Evolutionary conservation across 805 yeast species (phyloP), one percentile per base, ranked within the genome.

Genomic region (Metahyphopichia silvanorum): DNA sequence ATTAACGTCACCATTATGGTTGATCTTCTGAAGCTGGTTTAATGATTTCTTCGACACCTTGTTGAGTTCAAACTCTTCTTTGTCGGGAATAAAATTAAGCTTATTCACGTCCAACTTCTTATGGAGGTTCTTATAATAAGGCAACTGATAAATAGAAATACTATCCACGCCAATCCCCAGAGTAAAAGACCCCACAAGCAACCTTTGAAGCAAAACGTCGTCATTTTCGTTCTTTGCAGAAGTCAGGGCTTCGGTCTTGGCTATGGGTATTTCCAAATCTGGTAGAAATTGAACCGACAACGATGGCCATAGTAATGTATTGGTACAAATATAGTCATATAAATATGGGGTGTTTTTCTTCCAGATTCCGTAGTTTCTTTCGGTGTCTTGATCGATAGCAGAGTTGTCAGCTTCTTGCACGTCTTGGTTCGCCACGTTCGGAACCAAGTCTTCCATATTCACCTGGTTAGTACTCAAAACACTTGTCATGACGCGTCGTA

Each of bases 1-100:
- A 51, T 86, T 86, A 35, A 88, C 80, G 42, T 82, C 93, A 2
- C 86, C 88, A 1, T 62, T 54, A 43, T 79, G 87, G 21, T 74
- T 67, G n/a, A 85, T 78, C 27, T 72, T 70, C 55, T 85, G 94
- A 4, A 68, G 40, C 5, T 47, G 52, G 24, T 52, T 49, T n/a
- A 57, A 34, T 37, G 57, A 58, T 28, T 49, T 49, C 35, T 51
- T 53, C 1, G 57, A 31, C 1, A 53, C 48, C 9, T 55, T 47
- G 5, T 49, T 45, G 25, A 64, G 34, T 41, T 65, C 70, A 31
- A 67, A 65, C 45, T 67, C 73, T 34, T 50, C 50, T 31, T 63
- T 64, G 4, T 66, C 71, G 11, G 53, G 47, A 40, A 57, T 61
- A 33, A 55, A 67, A 29, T 57, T 54, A 43, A 66, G 43, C 27